Base-by-base conservation (phyloP, 371 early-diverging fungal species). In the Zopfochytrium polystomum region DNA sequence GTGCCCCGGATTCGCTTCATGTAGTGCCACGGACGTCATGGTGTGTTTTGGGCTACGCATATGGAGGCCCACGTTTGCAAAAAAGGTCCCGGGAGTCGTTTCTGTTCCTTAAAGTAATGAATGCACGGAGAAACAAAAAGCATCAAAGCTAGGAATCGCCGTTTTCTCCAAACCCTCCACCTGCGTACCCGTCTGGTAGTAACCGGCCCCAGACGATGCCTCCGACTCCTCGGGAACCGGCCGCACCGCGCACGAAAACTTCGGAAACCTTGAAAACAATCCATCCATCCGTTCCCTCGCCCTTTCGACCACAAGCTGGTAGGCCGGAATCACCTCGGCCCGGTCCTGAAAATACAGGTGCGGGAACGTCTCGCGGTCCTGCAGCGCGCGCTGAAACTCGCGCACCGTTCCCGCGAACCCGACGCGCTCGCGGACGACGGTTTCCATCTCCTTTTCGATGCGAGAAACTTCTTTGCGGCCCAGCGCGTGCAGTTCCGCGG, bases 1-100 rank as follows among this genome's bases (percentile, higher is more conserved):
- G 58, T 75, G 75, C 13, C 75, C 75, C 23, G 75, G 75, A 35
- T 44, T 75, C 5, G 70, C 75, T 27, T 56, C 56, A 33, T 56
- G 56, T 3, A 75, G 52, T 13, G 62, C 46, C 20, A 72, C 27
- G 29, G 75, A 66, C n/a, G 38, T 68, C 13, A 58, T 53, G 29
- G 30, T 45, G 50, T 66, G 63, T 26, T 31, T 53, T 15, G 69
- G 67, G 38, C 61, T 64, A 2, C 31, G 44, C 38, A 51, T 63
- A 48, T 66, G 59, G 32, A 74, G 50, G 1, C 48, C 26, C 54
- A 73, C 48, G 63, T 73, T 73, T 46, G 58, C 42, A 4, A 26
- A 26, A 56, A 73, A 73, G 27, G 11, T 42, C 18, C 73, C 73
- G 22, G n/a, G n/a, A n/a, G n/a, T n/a, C n/a, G n/a, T n/a, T n/a